These are phyloP conservation scores for Plantago major DNA, from an alignment of 257 asterid genomes.

Conservation along the genomic window DNA sequence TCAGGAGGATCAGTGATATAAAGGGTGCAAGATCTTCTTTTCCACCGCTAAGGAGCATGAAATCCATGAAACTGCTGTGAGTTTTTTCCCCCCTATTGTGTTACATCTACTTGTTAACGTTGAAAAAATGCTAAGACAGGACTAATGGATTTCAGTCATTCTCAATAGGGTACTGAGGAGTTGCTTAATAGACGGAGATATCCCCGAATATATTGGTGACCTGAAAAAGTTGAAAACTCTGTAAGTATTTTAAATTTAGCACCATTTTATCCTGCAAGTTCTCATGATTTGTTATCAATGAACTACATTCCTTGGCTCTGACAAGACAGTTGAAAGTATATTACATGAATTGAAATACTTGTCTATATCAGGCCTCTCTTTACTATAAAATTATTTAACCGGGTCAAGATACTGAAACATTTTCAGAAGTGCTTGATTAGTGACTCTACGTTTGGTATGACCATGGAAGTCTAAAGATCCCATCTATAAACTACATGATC, in stretches of 20 bases:
- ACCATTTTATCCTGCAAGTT: neutral
- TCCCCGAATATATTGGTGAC: constrained; percentile 58
- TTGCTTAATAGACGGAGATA: constrained; percentile 58
- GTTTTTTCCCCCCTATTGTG: constrained; percentile 22
- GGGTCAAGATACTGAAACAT: neutral
- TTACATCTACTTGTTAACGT: constrained; percentile 6
- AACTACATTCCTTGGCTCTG: too few relatives aligned
- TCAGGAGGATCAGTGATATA: constrained; percentile 93
- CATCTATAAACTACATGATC: too few relatives aligned
- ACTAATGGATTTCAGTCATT: constrained; percentile 9
- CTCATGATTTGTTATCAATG: neutral
- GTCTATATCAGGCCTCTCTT: neutral
- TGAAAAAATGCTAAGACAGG: constrained; percentile 5
- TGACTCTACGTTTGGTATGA: too few relatives aligned
- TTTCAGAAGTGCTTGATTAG: too few relatives aligned
- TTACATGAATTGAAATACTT: neutral
- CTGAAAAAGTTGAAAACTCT: constrained; percentile 62
- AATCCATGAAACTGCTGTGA: constrained; percentile 65
- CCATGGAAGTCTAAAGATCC: too few relatives aligned
- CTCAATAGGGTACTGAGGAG: constrained; percentile 51
- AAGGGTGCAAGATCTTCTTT: constrained; percentile 52
- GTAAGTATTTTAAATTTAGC: constrained; percentile 40
- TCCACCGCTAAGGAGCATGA: constrained; percentile 49
- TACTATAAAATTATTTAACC: neutral
- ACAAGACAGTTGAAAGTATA: neutral